These are phyloP conservation scores for Guadua angustifolia DNA, from an alignment of 176 grass and related monocot genomes.

Conservation along the genomic window DNA sequence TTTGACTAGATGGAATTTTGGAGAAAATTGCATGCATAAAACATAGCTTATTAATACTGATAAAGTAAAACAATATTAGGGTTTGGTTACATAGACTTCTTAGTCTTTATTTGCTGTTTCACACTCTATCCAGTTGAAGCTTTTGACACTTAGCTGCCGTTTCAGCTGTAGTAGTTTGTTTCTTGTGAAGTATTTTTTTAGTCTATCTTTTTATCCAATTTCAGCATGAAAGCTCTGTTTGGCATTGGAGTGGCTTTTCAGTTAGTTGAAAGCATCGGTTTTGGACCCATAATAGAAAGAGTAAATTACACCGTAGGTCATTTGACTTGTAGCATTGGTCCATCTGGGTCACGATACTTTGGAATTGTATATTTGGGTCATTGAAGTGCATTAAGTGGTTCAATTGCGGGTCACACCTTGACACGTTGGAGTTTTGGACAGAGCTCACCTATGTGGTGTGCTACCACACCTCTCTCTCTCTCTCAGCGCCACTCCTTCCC, in stretches of 20 bases:
- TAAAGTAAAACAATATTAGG: background rate
- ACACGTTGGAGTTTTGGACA: no score
- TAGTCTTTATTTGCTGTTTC: background rate
- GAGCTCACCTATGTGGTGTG: no score
- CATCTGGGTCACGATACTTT: no score
- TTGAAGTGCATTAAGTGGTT: no score
- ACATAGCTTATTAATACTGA: background rate
- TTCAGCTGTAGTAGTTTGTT: conserved; percentile 22
- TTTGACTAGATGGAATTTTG: background rate
- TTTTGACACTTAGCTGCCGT: background rate
- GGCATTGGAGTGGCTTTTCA: background rate
- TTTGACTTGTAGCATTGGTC: no score
- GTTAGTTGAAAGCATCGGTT: no score
- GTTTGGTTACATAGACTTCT: background rate
- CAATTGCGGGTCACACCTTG: no score
- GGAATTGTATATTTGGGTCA: no score
- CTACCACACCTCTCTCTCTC: no score
- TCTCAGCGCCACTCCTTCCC: no score
- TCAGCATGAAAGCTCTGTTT: background rate
- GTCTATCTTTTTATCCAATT: background rate
- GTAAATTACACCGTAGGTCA: no score
- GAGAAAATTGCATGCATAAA: background rate
- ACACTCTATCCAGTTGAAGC: background rate
- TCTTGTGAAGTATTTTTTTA: conserved; percentile 1
- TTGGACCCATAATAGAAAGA: no score